Percentiles rank a stretch among this genome's conserved stretches.
Evolutionary conservation across 2,329 filamentous ascomycete genomes (phyloP).

Genomic region (Colletotrichum higginsianum): DNA sequence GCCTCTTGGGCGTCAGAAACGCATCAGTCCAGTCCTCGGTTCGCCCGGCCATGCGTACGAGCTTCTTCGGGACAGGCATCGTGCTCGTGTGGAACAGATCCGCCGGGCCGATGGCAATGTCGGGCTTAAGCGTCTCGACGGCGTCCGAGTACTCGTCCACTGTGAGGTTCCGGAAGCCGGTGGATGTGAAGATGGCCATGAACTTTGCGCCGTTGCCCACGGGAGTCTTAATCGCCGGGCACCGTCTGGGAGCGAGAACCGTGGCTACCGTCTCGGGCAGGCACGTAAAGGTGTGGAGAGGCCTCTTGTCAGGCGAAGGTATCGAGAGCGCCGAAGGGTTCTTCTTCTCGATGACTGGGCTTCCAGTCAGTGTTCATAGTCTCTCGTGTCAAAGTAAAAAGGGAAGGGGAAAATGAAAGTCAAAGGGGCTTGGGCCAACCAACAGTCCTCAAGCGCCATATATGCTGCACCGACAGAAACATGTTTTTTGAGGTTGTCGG

Average conservation of each 20-base stretch:
- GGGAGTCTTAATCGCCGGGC: constrained; percentile 81
- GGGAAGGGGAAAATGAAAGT: constrained; percentile 30
- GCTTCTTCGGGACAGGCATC: constrained; percentile 77
- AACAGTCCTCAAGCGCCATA: constrained; percentile 93
- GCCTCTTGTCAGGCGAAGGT: constrained; percentile 59
- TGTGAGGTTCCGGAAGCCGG: constrained; percentile 83
- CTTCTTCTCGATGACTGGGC: constrained; percentile 68
- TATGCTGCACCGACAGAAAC: constrained; percentile 80
- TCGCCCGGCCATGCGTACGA: constrained; percentile 86
- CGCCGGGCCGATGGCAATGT: constrained; percentile 84
- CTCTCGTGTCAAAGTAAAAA: no score
- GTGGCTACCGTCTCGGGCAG: constrained; percentile 76
- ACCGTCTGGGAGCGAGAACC: constrained; percentile 83
- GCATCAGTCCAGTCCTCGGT: constrained; percentile 86
- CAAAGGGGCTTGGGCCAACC: constrained; percentile 51
- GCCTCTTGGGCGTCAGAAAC: constrained; percentile 66
- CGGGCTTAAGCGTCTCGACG: constrained; percentile 77
- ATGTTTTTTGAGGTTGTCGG: constrained; percentile 81
- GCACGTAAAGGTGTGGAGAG: constrained; percentile 83
- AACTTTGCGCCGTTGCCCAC: constrained; percentile 79
- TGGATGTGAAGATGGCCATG: constrained; percentile 86
- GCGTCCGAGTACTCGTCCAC: constrained; percentile 78
- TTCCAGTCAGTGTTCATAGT: constrained; percentile 5
- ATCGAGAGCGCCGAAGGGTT: constrained; percentile 62
- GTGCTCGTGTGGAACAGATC: constrained; percentile 72